Base-by-base conservation (phyloP, 2,329 filamentous ascomycete genomes). In the Apiospora aurea region DNA sequence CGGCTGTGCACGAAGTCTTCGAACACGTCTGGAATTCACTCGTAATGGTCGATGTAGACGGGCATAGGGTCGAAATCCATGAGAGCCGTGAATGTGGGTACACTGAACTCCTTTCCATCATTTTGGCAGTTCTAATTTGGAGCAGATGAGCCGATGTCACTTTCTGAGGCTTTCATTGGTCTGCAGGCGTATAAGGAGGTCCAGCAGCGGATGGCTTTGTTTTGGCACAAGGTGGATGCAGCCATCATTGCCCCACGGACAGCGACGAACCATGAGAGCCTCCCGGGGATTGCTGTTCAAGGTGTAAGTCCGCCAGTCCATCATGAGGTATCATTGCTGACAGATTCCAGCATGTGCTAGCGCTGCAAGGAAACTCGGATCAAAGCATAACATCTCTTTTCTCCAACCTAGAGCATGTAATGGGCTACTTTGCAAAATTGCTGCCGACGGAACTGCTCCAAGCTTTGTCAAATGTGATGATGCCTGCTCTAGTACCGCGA, bases 1-100 rank as follows among this genome's bases (percentile, higher is more conserved):
- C 88, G 2, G 86, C 88, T 26, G 87, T 96, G 29, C 88, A 91
- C 72, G 88, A 92, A 53, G 88, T 89, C 11, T 87, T 96, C 51
- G 88, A 89, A 61, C 85, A 86, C 71, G 87, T 91, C n/a, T 98
- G 95, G 94, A 88, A 88, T 72, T 84, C 87, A 0, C 84, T 96
- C 61, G 84, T 97, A 16, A 82, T 85, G 1, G 82, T 95, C 24
- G 89, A 96, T 77, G 80, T 85, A 0, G 84, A 88, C 29, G 81
- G 84, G 11, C 83, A 85, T 11, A 86, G 82, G 66, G 82, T 96
- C 10, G 86, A 84, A 0, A 87, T 97, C 46, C 84, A 83, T 38
- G 83, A 87, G 16, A 82, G 81, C 24, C 82, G 85, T 38, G 80
- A 88, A 80, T 85, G 89, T 91, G 80, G 29, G 34, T 26, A 26